phyloP scores from a whole-genome alignment of 2,329 filamentous ascomycete genomes.

The Colletotrichum musicola region DNA sequence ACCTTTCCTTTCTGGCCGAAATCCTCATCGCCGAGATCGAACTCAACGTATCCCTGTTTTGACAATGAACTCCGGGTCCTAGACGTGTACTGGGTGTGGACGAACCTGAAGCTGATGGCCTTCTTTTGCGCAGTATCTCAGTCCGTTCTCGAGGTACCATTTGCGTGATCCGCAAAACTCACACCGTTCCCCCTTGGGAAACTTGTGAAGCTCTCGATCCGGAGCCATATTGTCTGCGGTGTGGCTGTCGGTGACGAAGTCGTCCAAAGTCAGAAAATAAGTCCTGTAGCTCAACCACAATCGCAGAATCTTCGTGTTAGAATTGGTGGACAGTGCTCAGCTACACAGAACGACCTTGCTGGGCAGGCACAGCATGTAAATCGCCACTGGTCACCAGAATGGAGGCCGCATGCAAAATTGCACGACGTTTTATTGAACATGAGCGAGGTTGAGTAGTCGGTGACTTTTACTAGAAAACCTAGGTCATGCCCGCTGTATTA shows the following conservation, averaged over 20 bases:
- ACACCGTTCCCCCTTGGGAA: constrained; percentile 66
- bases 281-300: background rate
- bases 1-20: constrained; percentile 71
- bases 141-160: constrained; percentile 81
- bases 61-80: background rate
- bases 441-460: too few relatives aligned
- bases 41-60: constrained; percentile 65
- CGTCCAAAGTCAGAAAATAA: background rate
- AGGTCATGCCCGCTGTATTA: too few relatives aligned
- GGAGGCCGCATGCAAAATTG: too few relatives aligned
- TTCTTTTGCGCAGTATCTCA: constrained; percentile 79
- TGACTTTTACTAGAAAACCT: too few relatives aligned
- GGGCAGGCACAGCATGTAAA: too few relatives aligned
- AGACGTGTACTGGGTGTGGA: background rate
- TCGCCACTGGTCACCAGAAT: too few relatives aligned
- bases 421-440: too few relatives aligned
- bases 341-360: too few relatives aligned
- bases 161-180: constrained; percentile 77
- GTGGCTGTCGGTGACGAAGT: background rate
- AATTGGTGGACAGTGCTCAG: too few relatives aligned
- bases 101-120: constrained; percentile 83
- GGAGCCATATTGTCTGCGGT: constrained; percentile 52
- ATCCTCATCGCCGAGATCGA: constrained; percentile 74
- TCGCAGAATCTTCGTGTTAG: constrained; percentile 1
- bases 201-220: constrained; percentile 60